Conservation (phyloP, 2,329 filamentous ascomycete genomes). For the Aureobasidium melanogenum region DNA sequence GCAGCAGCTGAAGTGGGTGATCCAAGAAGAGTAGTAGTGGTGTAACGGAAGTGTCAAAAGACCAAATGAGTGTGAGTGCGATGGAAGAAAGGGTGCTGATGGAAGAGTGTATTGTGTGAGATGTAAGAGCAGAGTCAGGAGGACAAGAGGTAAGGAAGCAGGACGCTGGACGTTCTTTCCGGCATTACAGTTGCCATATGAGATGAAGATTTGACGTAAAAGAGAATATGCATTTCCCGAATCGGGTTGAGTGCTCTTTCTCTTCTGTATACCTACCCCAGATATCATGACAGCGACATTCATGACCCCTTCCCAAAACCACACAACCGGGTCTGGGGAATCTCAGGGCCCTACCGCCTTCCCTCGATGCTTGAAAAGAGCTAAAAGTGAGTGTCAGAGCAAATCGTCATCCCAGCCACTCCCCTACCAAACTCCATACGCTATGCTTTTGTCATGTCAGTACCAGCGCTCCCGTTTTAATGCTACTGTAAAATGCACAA, state of each 20-base stretch:
- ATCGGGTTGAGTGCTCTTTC: neutral
- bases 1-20: neutral
- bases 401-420: neutral
- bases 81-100: neutral
- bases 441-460: neutral
- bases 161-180: conserved; percentile 1
- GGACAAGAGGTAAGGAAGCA: neutral
- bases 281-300: neutral
- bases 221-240: neutral
- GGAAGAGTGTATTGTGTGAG: neutral
- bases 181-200: neutral
- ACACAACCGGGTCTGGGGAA: neutral
- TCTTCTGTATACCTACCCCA: conserved; percentile 6
- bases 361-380: neutral
- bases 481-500: neutral
- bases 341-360: neutral
- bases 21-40: neutral
- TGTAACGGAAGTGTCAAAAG: neutral
- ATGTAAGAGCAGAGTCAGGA: neutral
- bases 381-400: conserved; percentile 5
- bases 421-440: neutral
- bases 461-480: neutral
- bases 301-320: neutral
- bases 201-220: neutral
- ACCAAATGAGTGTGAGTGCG: conserved; percentile 10